Conservation (phyloP, 768 basidiomycete genomes). For the Pleurotus salmoneostramineus region DNA sequence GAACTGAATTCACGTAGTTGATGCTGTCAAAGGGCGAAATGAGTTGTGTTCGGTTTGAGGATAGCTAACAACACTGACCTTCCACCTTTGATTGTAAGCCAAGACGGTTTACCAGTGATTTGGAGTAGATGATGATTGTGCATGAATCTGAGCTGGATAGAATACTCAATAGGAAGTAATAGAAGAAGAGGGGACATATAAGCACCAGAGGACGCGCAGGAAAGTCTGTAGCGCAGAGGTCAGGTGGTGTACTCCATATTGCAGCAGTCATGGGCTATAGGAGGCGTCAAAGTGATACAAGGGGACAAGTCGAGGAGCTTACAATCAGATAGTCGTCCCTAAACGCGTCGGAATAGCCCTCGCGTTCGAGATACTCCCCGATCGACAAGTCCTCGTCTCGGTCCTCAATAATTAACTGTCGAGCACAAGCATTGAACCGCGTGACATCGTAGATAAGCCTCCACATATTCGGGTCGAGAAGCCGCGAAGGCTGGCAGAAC, state of each 20-base stretch:
- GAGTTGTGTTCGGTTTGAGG: not conserved
- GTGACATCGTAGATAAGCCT: constrained; percentile 67
- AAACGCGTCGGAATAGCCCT: constrained; percentile 67
- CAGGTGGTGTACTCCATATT: constrained; percentile 77
- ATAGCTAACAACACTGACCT: constrained; percentile 42
- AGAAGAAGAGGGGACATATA: not conserved
- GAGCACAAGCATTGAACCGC: constrained; percentile 69
- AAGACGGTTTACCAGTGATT: constrained; percentile 63
- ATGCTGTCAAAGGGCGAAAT: constrained; percentile 31
- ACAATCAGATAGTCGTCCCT: constrained; percentile 74
- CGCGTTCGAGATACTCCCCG: constrained; percentile 56
- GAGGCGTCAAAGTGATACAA: not conserved
- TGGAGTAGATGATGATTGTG: constrained; percentile 74
- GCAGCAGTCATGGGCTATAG: constrained; percentile 74
- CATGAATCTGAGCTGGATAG: constrained; percentile 57
- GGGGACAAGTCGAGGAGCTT: constrained; percentile 17
- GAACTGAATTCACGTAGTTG: constrained; percentile 62
- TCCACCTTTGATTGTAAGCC: constrained; percentile 72
- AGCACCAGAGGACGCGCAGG: constrained; percentile 62
- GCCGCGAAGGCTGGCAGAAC: constrained; percentile 62
- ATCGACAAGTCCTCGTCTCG: constrained; percentile 27
- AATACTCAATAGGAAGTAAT: not conserved
- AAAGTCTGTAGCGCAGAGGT: constrained; percentile 65
- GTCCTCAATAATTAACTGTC: constrained; percentile 35
- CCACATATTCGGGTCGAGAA: constrained; percentile 67